Percentiles rank a stretch among this genome's conserved stretches.
Evolutionary conservation across 371 early-diverging fungal species (phyloP).

Genomic region (Mucor piriformis): DNA sequence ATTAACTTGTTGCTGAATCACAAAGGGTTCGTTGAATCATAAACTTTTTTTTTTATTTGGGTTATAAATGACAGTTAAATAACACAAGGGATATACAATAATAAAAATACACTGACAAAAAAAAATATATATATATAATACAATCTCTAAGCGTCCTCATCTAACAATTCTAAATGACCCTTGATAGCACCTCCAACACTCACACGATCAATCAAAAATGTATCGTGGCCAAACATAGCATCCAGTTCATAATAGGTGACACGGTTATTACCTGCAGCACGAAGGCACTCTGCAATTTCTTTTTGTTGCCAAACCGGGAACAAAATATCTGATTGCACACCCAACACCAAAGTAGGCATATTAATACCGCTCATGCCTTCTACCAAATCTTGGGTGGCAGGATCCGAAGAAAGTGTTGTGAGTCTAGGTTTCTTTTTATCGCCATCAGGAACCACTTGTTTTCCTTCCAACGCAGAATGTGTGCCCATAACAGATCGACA

Average conservation of each 20-base stretch:
- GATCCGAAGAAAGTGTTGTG: constrained; percentile 45
- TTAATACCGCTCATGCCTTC: constrained; percentile 60
- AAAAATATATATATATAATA: too few relatives aligned
- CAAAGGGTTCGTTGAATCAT: too few relatives aligned
- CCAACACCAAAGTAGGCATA: constrained; percentile 87
- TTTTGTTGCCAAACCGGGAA: constrained; percentile 95
- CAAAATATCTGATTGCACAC: constrained; percentile 93
- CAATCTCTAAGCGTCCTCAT: constrained; percentile 11
- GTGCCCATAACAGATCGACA: constrained; percentile 32
- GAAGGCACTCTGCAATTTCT: constrained; percentile 89
- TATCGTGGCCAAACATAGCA: constrained; percentile 96
- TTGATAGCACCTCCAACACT: constrained; percentile 94
- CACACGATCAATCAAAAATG: constrained; percentile 89
- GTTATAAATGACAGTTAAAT: too few relatives aligned
- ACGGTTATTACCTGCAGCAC: constrained; percentile 77
- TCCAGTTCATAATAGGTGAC: constrained; percentile 97
- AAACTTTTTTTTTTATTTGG: too few relatives aligned
- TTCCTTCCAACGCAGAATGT: constrained; percentile 43
- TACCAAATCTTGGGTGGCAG: constrained; percentile 56
- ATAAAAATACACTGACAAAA: too few relatives aligned
- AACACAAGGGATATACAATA: too few relatives aligned
- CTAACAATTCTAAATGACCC: constrained; percentile 82
- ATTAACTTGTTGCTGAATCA: too few relatives aligned
- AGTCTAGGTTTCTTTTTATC: constrained; percentile 10
- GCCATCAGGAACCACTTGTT: not conserved